phyloP scores from a whole-genome alignment of 2,329 filamentous ascomycete species.

The Chaetomium olivaceum region DNA sequence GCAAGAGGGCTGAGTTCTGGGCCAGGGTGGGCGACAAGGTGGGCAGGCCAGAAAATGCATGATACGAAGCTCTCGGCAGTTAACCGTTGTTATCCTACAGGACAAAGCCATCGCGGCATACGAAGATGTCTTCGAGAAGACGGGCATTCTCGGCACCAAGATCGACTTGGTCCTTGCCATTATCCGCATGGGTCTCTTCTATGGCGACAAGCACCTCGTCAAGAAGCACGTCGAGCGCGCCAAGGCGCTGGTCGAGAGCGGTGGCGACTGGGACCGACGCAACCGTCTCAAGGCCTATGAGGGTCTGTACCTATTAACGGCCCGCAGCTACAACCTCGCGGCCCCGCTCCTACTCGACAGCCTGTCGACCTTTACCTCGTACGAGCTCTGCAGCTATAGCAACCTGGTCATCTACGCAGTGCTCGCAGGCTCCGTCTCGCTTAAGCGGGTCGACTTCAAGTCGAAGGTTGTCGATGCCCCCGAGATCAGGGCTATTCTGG shows the following conservation, averaged over 20 bases:
- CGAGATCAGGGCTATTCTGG: conserved; percentile 96
- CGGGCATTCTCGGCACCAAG: conserved; percentile 92
- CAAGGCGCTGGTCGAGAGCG: conserved; percentile 85
- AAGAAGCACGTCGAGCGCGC: conserved; percentile 94
- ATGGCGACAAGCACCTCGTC: conserved; percentile 85
- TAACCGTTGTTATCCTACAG: conserved; percentile 48
- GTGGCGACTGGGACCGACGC: conserved; percentile 96
- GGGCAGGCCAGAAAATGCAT: conserved; percentile 28
- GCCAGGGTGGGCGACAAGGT: conserved; percentile 96
- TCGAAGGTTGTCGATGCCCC: conserved; percentile 97
- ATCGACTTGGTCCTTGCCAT: conserved; percentile 97
- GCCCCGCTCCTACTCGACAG: conserved; percentile 95
- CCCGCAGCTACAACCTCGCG: conserved; percentile 85
- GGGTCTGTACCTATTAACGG: conserved; percentile 87
- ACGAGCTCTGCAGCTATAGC: conserved; percentile 97
- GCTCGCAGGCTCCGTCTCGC: conserved; percentile 86
- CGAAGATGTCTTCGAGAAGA: conserved; percentile 94
- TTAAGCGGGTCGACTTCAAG: conserved; percentile 98
- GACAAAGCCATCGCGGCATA: conserved; percentile 92
- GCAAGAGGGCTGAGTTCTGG: conserved; percentile 95
- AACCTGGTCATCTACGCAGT: conserved; percentile 93
- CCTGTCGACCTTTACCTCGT: conserved; percentile 96
- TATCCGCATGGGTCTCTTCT: conserved; percentile 94
- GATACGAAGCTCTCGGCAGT: neutral
- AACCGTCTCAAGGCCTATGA: conserved; percentile 99